A percentile compares a stretch with the other conserved stretches of the same genome.
Evolutionary conservation across 1,284 basidiomycete species (phyloP).

Genomic region (Butyriboletus regius): DNA sequence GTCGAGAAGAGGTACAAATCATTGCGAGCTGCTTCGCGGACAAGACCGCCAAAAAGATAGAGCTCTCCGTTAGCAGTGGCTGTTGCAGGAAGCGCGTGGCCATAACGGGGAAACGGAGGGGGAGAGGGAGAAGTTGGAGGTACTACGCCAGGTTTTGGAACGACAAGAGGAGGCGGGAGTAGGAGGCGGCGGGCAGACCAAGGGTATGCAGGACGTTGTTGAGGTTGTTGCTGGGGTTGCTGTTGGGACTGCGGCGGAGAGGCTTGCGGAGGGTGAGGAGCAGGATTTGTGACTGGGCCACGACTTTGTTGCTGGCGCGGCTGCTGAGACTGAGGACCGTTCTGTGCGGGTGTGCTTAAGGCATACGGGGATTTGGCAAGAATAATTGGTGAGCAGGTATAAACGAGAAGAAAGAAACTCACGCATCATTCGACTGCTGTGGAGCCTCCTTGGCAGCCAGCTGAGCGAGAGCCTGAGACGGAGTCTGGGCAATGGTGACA

Average conservation of each 20-base stretch:
- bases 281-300: constrained; percentile 19
- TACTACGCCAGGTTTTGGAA: constrained; percentile 55
- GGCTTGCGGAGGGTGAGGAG: constrained; percentile 22
- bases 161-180: constrained; percentile 56
- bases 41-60: constrained; percentile 94
- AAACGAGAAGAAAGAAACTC: constrained; percentile 26
- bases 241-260: constrained; percentile 25
- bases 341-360: constrained; percentile 21
- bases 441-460: constrained; percentile 34
- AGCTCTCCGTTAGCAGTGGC: constrained; percentile 80
- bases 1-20: constrained; percentile 89
- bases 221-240: constrained; percentile 27
- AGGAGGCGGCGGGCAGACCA: constrained; percentile 68
- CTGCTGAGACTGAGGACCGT: constrained; percentile 28
- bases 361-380: neutral
- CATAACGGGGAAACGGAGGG: constrained; percentile 93
- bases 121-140: constrained; percentile 60
- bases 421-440: constrained; percentile 36
- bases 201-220: constrained; percentile 63
- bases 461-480: constrained; percentile 59
- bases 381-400: constrained; percentile 8
- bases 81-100: constrained; percentile 86
- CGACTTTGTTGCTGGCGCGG: constrained; percentile 31
- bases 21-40: constrained; percentile 84
- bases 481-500: constrained; percentile 53